Conservation (phyloP, 768 basidiomycete genomes). For the Mycena capillaripes region DNA sequence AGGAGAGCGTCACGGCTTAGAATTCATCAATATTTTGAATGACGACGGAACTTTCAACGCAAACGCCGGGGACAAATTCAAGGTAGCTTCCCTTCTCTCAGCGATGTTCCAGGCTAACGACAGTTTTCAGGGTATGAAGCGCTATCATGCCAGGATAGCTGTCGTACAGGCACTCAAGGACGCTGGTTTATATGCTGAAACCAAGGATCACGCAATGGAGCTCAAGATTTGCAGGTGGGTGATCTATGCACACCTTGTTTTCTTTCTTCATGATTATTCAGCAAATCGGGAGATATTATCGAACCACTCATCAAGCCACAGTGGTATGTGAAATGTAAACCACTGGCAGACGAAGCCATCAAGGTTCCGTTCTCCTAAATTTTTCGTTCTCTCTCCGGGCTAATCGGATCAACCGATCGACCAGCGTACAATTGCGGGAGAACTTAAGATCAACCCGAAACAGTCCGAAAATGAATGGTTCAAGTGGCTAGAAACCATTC, state of each 20-base stretch:
- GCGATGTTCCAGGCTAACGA: not conserved
- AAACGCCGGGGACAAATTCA: not conserved
- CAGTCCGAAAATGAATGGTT: not conserved
- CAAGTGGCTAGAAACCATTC: too few relatives aligned
- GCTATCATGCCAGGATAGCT: not conserved
- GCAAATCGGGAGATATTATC: not conserved
- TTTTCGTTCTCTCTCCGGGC: not conserved
- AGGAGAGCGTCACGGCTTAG: not conserved
- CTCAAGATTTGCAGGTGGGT: not conserved
- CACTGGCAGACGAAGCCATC: not conserved
- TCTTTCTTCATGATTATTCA: not conserved
- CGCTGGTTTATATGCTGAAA: not conserved
- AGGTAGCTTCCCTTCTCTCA: not conserved
- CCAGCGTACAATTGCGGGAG: not conserved
- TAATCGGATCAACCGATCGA: not conserved
- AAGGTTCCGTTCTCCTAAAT: not conserved
- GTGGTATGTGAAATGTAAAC: not conserved
- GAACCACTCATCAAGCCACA: not conserved
- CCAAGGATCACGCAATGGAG: not conserved
- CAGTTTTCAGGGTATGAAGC: not conserved
- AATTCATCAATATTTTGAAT: not conserved
- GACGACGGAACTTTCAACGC: not conserved
- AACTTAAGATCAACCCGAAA: not conserved
- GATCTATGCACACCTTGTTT: not conserved
- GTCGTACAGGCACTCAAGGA: not conserved